phyloP scores from a whole-genome alignment of 495 filamentous ascomycete genomes.

The Pseudotulostoma volvatum region DNA sequence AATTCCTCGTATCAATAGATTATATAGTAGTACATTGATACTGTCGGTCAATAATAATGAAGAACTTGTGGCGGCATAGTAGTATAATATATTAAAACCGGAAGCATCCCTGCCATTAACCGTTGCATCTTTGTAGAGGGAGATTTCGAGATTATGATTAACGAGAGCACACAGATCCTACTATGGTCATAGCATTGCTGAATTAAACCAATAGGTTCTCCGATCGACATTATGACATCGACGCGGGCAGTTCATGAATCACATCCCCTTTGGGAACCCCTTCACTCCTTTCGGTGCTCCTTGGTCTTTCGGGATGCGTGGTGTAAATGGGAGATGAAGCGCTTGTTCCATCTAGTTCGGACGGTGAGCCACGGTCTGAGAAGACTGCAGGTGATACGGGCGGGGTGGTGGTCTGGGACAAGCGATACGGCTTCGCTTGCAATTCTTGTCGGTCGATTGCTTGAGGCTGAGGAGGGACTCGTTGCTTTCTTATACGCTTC shows the following conservation, averaged over 20 bases:
- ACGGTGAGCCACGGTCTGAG: neutral
- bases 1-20: too few relatives aligned
- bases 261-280: conserved; percentile 2
- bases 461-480: conserved; percentile 14
- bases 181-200: too few relatives aligned
- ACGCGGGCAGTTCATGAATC: conserved; percentile 30
- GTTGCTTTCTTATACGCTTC: conserved; percentile 14
- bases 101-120: too few relatives aligned
- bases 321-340: neutral
- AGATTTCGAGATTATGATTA: too few relatives aligned
- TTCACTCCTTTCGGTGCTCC: neutral
- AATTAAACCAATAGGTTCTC: too few relatives aligned
- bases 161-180: too few relatives aligned
- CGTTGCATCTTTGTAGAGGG: too few relatives aligned
- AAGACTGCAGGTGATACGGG: neutral
- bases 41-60: too few relatives aligned
- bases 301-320: neutral
- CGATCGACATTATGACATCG: too few relatives aligned
- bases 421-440: neutral
- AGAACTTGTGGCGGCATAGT: too few relatives aligned
- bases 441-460: neutral
- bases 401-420: neutral
- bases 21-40: too few relatives aligned
- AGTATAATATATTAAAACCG: too few relatives aligned
- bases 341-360: neutral